A percentile compares a stretch with the other conserved stretches of the same genome.
These are phyloP conservation scores for Neurospora africana DNA, from an alignment of 495 filamentous ascomycete genomes.

Conservation along the genomic window DNA sequence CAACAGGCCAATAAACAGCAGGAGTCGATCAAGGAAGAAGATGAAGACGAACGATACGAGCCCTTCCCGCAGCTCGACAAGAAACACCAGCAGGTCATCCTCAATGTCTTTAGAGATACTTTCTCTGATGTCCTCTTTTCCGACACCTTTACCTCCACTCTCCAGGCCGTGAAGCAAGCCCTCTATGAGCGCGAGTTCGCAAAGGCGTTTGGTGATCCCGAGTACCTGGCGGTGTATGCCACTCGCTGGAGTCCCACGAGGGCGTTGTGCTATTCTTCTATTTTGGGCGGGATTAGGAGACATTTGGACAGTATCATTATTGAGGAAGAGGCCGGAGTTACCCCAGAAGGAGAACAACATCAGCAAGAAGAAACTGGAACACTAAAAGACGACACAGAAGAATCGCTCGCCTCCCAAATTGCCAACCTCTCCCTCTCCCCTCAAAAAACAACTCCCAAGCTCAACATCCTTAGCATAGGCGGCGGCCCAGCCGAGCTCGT, in stretches of 20 bases:
- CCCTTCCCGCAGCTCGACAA: conserved; percentile 6
- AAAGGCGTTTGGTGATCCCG: conserved; percentile 60
- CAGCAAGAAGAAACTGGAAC: not conserved
- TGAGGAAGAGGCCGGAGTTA: not conserved
- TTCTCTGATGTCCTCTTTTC: conserved; percentile 38
- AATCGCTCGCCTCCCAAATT: not conserved
- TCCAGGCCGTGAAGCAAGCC: conserved; percentile 75
- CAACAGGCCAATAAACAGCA: not conserved
- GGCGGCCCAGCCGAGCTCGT: conserved; percentile 82
- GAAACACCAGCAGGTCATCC: conserved; percentile 57
- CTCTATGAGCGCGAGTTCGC: conserved; percentile 78
- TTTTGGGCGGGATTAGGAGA: conserved; percentile 45
- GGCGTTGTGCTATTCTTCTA: conserved; percentile 63
- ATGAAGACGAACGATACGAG: conserved; percentile 6
- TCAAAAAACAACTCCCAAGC: not conserved
- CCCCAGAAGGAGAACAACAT: conserved; percentile 4
- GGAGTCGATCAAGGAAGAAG: not conserved
- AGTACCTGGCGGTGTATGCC: conserved; percentile 68
- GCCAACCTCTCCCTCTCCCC: conserved; percentile 1
- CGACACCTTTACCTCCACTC: conserved; percentile 27
- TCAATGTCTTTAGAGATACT: conserved; percentile 64
- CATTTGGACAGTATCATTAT: conserved; percentile 21
- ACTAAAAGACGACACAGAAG: not conserved
- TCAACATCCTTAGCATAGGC: conserved; percentile 60
- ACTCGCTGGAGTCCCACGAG: conserved; percentile 77